phyloP scores from a whole-genome alignment of 1,284 basidiomycete species.

The Schizopora paradoxa region DNA sequence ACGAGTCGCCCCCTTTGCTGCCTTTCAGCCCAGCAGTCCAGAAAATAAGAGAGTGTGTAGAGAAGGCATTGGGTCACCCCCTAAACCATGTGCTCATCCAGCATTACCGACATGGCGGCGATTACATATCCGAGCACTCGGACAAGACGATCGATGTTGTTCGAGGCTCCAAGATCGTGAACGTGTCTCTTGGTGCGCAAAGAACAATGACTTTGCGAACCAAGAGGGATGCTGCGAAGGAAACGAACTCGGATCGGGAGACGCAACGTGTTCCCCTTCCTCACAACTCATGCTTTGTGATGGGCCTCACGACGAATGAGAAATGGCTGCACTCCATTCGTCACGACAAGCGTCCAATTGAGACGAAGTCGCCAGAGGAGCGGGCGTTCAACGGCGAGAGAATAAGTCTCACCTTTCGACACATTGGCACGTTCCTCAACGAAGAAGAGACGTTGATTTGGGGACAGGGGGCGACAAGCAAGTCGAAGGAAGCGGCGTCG shows the following conservation, averaged over 20 bases:
- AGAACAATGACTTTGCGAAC: conserved; percentile 62
- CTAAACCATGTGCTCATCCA: conserved; percentile 78
- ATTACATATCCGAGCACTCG: conserved; percentile 77
- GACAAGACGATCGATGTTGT: conserved; percentile 78
- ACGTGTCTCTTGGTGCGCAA: conserved; percentile 70
- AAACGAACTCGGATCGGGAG: conserved; percentile 27
- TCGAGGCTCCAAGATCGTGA: conserved; percentile 63
- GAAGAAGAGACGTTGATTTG: conserved; percentile 45
- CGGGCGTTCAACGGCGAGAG: conserved; percentile 49
- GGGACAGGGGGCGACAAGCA: conserved; percentile 63
- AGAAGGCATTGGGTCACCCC: conserved; percentile 48
- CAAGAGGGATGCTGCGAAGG: conserved; percentile 44
- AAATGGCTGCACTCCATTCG: conserved; percentile 68
- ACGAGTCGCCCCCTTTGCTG: conserved; percentile 59
- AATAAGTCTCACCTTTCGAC: conserved; percentile 72
- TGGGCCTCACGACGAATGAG: conserved; percentile 64
- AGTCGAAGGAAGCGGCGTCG: conserved; percentile 45
- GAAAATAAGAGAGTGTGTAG: conserved; percentile 54
- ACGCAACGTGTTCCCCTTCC: conserved; percentile 63
- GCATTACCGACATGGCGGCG: conserved; percentile 65
- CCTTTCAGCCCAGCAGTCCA: conserved; percentile 63
- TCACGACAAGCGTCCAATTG: conserved; percentile 57
- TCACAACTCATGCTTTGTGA: conserved; percentile 72
- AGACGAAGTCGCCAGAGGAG: conserved; percentile 49
- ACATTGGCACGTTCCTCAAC: conserved; percentile 67